Evolutionary conservation across 148 eudicot species (phyloP).

Genomic region (Salicornia ramosissima): DNA sequence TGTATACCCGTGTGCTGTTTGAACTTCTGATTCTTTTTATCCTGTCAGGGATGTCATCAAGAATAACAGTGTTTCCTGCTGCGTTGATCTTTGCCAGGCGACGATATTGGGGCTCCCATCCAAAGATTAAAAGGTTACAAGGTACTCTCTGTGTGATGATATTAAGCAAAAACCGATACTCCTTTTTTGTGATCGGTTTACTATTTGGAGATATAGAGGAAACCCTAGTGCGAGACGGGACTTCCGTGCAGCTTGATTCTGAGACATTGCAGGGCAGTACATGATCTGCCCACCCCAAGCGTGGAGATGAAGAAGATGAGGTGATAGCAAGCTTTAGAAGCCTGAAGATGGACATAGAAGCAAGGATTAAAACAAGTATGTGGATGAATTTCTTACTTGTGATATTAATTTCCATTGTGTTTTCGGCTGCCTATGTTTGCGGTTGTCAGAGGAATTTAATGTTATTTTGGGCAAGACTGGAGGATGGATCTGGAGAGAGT

Average conservation of each 20-base stretch:
- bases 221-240: conserved; percentile 2
- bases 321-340: conserved; percentile 48
- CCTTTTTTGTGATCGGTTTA: conserved; percentile 45
- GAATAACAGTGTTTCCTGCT: conserved; percentile 58
- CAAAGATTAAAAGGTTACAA: conserved; percentile 83
- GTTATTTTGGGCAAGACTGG: conserved; percentile 21
- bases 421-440: conserved; percentile 22
- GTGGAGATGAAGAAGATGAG: conserved; percentile 41
- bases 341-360: conserved; percentile 53
- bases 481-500: conserved; percentile 24
- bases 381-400: conserved; percentile 56
- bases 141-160: conserved; percentile 54
- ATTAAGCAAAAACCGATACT: conserved; percentile 42
- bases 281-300: conserved; percentile 1
- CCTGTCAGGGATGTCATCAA: conserved; percentile 47
- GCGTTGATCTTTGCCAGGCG: conserved; percentile 47
- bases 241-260: conserved; percentile 13
- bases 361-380: conserved; percentile 47
- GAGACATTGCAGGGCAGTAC: conserved; percentile 15
- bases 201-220: background rate
- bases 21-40: conserved; percentile 18
- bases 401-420: conserved; percentile 38
- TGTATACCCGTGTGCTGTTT: conserved; percentile 42
- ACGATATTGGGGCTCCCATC: conserved; percentile 51
- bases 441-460: conserved; percentile 4